Evolutionary conservation across 495 filamentous ascomycete species (phyloP).

Genomic region (Aspergillus saccharolyticus): DNA sequence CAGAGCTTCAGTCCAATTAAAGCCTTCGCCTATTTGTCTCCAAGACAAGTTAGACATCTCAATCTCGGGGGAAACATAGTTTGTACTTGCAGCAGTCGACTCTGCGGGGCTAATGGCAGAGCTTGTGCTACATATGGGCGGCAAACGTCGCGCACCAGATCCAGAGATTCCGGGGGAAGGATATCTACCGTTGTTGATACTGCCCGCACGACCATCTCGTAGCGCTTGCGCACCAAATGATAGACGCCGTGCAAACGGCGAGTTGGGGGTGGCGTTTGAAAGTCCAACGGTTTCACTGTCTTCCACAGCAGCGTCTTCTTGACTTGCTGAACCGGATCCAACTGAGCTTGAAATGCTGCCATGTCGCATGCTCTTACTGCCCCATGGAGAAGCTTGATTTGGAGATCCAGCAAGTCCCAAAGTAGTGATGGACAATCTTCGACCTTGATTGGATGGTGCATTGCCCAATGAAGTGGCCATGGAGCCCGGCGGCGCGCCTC

Average conservation of each 20-base stretch:
- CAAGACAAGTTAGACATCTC: slow-evolving; percentile 44
- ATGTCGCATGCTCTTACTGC: slow-evolving; percentile 48
- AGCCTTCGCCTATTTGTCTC: slow-evolving; percentile 74
- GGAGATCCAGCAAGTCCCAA: slow-evolving; percentile 80
- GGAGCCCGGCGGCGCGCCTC: slow-evolving; percentile 52
- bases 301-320: slow-evolving; percentile 83
- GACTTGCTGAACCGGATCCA: slow-evolving; percentile 65
- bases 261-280: slow-evolving; percentile 50
- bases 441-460: slow-evolving; percentile 63
- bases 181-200: slow-evolving; percentile 43
- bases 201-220: slow-evolving; percentile 57
- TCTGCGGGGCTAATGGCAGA: slow-evolving; percentile 18
- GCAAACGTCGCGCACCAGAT: slow-evolving; percentile 21
- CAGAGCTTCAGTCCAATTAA: slow-evolving; percentile 93
- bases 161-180: slow-evolving; percentile 28
- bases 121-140: slow-evolving; percentile 22
- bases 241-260: slow-evolving; percentile 78
- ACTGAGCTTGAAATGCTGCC: slow-evolving; percentile 69
- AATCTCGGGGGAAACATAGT: slow-evolving; percentile 32
- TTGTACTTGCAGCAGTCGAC: slow-evolving; percentile 39
- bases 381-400: slow-evolving; percentile 52
- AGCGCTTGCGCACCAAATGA: slow-evolving; percentile 89
- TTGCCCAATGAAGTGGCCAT: slow-evolving; percentile 59
- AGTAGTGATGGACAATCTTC: slow-evolving; percentile 83
- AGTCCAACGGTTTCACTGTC: slow-evolving; percentile 57